Evolutionary conservation across 257 asterid species (phyloP).

Genomic region (Ilex aquifolium): DNA sequence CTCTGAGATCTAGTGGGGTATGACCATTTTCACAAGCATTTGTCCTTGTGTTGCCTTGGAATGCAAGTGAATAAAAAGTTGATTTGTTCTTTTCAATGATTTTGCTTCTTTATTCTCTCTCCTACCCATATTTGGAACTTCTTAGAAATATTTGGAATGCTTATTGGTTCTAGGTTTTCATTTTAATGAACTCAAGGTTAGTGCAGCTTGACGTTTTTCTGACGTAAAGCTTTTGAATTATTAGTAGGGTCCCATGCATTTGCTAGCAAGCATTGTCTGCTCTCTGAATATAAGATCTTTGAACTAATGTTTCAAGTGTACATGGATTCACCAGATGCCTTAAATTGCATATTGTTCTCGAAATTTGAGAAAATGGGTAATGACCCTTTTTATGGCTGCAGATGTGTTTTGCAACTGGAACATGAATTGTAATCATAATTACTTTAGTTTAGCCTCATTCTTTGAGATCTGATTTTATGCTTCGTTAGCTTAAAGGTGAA

Average conservation of each 20-base stretch:
- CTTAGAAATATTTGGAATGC: too few relatives aligned
- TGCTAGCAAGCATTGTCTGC: constrained; percentile 9
- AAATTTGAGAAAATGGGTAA: constrained; percentile 30
- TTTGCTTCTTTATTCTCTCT: constrained; percentile 12
- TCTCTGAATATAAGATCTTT: constrained; percentile 10
- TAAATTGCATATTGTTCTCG: background rate
- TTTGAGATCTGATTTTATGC: constrained; percentile 29
- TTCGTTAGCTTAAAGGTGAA: constrained; percentile 21
- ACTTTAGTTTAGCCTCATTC: constrained; percentile 2
- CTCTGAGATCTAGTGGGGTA: constrained; percentile 19
- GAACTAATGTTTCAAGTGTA: constrained; percentile 21
- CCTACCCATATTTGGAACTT: too few relatives aligned
- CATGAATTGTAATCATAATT: background rate
- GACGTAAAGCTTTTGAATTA: constrained; percentile 3
- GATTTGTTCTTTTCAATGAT: constrained; percentile 21
- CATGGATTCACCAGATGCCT: constrained; percentile 14
- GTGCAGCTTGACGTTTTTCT: too few relatives aligned
- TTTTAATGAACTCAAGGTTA: constrained; percentile 11
- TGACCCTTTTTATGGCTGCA: constrained; percentile 1
- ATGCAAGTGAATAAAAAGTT: too few relatives aligned
- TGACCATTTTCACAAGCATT: constrained; percentile 18
- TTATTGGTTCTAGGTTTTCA: constrained; percentile 8
- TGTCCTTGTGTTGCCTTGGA: too few relatives aligned
- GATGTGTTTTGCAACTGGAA: background rate
- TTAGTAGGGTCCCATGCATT: constrained; percentile 26